phyloP scores from a whole-genome alignment of 2,329 filamentous ascomycete species.

The Huntiella decipiens region DNA sequence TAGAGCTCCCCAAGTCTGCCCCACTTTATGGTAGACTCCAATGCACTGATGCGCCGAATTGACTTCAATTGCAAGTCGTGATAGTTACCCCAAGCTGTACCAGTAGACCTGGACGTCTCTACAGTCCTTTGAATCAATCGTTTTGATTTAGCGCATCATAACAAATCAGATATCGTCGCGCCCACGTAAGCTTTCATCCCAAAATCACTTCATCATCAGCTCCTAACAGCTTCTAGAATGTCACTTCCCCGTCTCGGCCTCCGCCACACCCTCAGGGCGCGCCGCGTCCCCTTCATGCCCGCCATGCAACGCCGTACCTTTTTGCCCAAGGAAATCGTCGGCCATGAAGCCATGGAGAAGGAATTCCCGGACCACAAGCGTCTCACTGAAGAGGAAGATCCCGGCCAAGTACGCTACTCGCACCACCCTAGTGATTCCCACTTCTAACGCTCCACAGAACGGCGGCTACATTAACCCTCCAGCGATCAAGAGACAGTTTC shows the following conservation, averaged over 20 bases:
- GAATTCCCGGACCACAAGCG: slow-evolving; percentile 30
- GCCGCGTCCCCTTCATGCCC: slow-evolving; percentile 21
- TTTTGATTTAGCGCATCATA: no score
- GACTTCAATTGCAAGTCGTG: no score
- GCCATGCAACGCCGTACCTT: slow-evolving; percentile 38
- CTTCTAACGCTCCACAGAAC: slow-evolving; percentile 34
- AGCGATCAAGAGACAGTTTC: slow-evolving; percentile 68
- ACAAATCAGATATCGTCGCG: no score
- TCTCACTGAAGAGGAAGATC: slow-evolving; percentile 42
- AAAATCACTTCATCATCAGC: no score
- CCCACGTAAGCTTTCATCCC: no score
- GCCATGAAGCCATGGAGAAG: slow-evolving; percentile 28
- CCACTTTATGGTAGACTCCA: no score
- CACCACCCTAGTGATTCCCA: slow-evolving; percentile 14
- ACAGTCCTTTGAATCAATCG: no score
- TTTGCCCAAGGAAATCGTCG: slow-evolving; percentile 30
- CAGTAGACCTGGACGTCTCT: no score
- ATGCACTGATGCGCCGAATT: no score
- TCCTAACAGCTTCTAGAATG: not conserved
- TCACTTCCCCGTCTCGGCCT: slow-evolving; percentile 17
- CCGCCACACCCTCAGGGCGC: slow-evolving; percentile 12
- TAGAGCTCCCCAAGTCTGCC: no score
- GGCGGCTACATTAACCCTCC: slow-evolving; percentile 69
- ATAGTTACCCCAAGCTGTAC: no score
- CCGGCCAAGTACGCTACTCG: slow-evolving; percentile 38